Conservation (phyloP, 2,329 filamentous ascomycete species). For the Phialophora verrucosa region DNA sequence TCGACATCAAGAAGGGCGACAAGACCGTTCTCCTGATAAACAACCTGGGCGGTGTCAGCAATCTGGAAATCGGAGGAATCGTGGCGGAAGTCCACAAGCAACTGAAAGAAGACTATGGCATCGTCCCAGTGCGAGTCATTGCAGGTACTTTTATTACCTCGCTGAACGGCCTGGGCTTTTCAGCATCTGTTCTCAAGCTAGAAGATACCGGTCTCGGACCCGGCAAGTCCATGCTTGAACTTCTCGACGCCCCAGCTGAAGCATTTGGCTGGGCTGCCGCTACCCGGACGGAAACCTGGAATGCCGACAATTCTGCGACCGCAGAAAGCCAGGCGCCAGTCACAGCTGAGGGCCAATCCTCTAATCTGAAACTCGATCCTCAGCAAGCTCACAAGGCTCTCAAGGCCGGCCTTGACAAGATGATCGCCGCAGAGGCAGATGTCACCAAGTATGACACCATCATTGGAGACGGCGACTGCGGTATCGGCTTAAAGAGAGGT, state of each 20-base stretch:
- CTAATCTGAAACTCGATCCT: conserved; percentile 61
- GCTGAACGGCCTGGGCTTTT: conserved; percentile 74
- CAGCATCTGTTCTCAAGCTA: conserved; percentile 69
- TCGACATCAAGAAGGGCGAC: conserved; percentile 62
- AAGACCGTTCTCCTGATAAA: conserved; percentile 70
- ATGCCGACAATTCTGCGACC: conserved; percentile 52
- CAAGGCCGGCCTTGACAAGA: conserved; percentile 59
- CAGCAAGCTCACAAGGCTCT: conserved; percentile 59
- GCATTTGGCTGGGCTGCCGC: conserved; percentile 70
- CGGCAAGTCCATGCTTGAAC: conserved; percentile 64
- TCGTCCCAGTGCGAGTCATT: conserved; percentile 66
- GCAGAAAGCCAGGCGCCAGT: conserved; percentile 50
- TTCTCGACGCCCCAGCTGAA: conserved; percentile 71
- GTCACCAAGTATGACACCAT: conserved; percentile 75
- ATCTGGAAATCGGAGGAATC: conserved; percentile 70
- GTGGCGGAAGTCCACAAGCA: conserved; percentile 69
- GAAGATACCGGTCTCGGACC: conserved; percentile 62
- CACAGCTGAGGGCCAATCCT: conserved; percentile 56
- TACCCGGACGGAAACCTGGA: conserved; percentile 65
- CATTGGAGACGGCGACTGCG: conserved; percentile 89
- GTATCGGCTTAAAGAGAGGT: conserved; percentile 81
- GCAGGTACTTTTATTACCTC: conserved; percentile 74
- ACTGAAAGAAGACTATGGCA: conserved; percentile 62
- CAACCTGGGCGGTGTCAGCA: conserved; percentile 72
- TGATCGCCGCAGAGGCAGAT: conserved; percentile 69